phyloP scores from a whole-genome alignment of 768 basidiomycete species.

The Russula dissimulans region DNA sequence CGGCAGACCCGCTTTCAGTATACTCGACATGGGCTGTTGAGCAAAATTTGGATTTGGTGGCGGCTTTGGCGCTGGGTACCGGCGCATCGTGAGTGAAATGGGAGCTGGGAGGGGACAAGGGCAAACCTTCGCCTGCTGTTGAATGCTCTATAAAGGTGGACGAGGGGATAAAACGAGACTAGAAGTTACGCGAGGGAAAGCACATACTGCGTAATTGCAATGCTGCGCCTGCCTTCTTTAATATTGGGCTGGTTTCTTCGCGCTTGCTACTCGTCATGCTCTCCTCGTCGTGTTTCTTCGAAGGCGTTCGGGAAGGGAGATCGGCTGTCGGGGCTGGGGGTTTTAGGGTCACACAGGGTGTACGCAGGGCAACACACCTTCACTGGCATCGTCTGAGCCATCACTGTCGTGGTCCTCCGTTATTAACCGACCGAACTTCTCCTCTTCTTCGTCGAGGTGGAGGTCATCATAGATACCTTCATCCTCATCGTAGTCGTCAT shows the following conservation, averaged over 20 bases:
- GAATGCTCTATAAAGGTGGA: slow-evolving; percentile 48
- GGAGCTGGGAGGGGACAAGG: background rate
- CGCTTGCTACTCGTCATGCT: slow-evolving; percentile 65
- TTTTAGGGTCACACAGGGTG: background rate
- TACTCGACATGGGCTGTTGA: slow-evolving; percentile 65
- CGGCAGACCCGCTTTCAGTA: slow-evolving; percentile 67
- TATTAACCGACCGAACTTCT: slow-evolving; percentile 71
- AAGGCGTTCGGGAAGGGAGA: slow-evolving; percentile 50
- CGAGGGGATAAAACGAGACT: slow-evolving; percentile 3
- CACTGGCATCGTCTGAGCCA: slow-evolving; percentile 64
- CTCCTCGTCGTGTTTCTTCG: slow-evolving; percentile 77
- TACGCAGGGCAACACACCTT: slow-evolving; percentile 39
- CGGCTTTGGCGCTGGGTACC: slow-evolving; percentile 46
- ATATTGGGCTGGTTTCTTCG: slow-evolving; percentile 59
- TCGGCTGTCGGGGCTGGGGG: slow-evolving; percentile 32
- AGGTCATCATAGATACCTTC: slow-evolving; percentile 97
- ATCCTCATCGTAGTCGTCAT: slow-evolving; percentile 96
- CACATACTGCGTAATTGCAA: slow-evolving; percentile 66
- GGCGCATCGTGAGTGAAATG: background rate
- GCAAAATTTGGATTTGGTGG: slow-evolving; percentile 74
- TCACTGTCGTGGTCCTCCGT: slow-evolving; percentile 75
- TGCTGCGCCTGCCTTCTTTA: slow-evolving; percentile 64
- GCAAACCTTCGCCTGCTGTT: slow-evolving; percentile 49
- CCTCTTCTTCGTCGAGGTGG: slow-evolving; percentile 93
- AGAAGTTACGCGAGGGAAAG: background rate